phyloP scores from a whole-genome alignment of 2,329 filamentous ascomycete genomes.

The Paecilomyces sp. region DNA sequence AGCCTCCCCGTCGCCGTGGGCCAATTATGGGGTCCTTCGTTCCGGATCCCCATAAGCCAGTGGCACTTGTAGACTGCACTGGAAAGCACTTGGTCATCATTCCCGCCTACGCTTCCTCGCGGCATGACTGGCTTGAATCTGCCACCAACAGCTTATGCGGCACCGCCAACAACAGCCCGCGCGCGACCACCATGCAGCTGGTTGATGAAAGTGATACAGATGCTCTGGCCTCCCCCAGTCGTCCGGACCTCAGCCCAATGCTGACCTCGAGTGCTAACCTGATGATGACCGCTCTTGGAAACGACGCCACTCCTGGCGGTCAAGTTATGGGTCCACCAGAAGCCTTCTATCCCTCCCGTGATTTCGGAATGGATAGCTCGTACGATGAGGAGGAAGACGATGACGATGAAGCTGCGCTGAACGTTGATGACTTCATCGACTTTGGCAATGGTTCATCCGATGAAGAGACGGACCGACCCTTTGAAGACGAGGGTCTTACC shows the following conservation, averaged over 20 bases:
- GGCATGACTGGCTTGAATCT: slow-evolving; percentile 39
- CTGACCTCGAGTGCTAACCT: slow-evolving; percentile 63
- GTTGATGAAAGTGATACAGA: slow-evolving; percentile 41
- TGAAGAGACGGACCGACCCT: slow-evolving; percentile 52
- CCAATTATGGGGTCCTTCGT: slow-evolving; percentile 42
- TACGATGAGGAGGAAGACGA: slow-evolving; percentile 57
- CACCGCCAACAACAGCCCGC: slow-evolving; percentile 37
- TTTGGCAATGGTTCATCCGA: slow-evolving; percentile 55
- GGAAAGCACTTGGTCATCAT: slow-evolving; percentile 43
- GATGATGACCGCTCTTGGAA: slow-evolving; percentile 67
- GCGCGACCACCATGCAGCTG: slow-evolving; percentile 29
- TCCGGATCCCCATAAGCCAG: slow-evolving; percentile 41
- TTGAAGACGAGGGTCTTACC: slow-evolving; percentile 35
- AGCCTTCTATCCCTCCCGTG: slow-evolving; percentile 65
- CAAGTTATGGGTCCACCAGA: slow-evolving; percentile 67
- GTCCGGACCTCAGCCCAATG: slow-evolving; percentile 44
- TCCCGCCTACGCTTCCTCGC: slow-evolving; percentile 39
- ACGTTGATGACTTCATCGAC: slow-evolving; percentile 66
- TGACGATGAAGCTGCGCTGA: slow-evolving; percentile 53
- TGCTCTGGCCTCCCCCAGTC: slow-evolving; percentile 31
- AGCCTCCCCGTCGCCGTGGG: slow-evolving; percentile 33
- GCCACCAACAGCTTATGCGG: slow-evolving; percentile 33
- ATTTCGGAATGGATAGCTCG: slow-evolving; percentile 50
- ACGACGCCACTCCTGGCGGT: slow-evolving; percentile 43
- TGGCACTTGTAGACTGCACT: slow-evolving; percentile 40